Evolutionary conservation across 345 rosid genomes (phyloP), one percentile per base, ranked within the genome.

Genomic region (Pugionium dolabratum): DNA sequence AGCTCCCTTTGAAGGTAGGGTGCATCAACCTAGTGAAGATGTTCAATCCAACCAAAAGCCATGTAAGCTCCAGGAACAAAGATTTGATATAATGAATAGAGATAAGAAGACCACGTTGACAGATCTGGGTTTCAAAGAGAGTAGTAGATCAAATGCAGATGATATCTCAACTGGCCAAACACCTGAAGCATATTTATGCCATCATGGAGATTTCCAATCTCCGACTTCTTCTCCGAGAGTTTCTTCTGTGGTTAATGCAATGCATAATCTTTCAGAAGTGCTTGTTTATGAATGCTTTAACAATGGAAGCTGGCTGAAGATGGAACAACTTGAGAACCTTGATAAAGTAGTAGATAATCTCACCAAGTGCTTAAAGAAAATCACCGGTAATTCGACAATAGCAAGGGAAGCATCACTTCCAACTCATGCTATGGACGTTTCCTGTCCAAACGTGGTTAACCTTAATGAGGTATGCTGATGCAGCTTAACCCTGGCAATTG

Each of bases 211-310:
- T 53, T 59, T 46, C 43, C 25, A 57, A 31, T 31, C 55, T 54
- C 72, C 77, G 4, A 81, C 85, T 53, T 71, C 82, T 71, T 81
- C 82, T 66, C 61, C 62, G 10, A 80, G 76, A 42, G 66, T 75
- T 30, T 63, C 74, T 75, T 55, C 66, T 10, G 71, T 88, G 50
- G 74, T 87, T 71, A 72, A 75, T 65, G 77, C 91, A 39, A 69
- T 86, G 86, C 82, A 73, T 71, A 80, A 78, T 71, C 75, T 93
- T 54, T 88, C 98, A 62, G 90, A 87, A 75, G 59, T 86, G 78
- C 88, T 93, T 69, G 78, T 81, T 43, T 71, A 59, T 79, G 80
- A 85, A 53, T 84, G 85, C 77, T 85, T 81, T 40, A 79, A 68
- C 61, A 81, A 79, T 57, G 62, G 76, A 8, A 81, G 76, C 70